Base-by-base conservation (phyloP, 2,329 filamentous ascomycete species). In the Aspergillus piperis region DNA sequence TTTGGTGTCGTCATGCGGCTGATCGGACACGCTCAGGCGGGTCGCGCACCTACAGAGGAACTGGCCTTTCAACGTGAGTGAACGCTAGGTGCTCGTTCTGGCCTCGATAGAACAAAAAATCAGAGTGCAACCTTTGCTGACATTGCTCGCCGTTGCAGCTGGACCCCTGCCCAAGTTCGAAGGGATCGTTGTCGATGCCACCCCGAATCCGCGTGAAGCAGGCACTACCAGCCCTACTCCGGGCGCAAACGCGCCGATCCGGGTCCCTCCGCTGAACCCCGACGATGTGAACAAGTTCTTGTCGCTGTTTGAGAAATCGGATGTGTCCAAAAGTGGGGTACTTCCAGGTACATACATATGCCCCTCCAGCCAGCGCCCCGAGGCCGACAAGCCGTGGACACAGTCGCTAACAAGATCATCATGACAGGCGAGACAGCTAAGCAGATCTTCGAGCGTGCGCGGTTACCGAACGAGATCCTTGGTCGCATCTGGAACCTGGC, bases 401-500 rank as follows among this genome's bases (percentile, higher is more conserved):
- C 49, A 21, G n/a, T 36, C 42, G 54, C 61, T 70, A 50, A 70
- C 32, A 4, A 19, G 21, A 41, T 59, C 62, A 39, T 42, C 13
- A 36, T 13, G 59, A 53, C 65, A 86, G 92, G 92, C 54, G 92
- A 96, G 66, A 87, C 89, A 65, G 94, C 95, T 47, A 96, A 95
- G 77, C 87, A 90, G 68, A 98, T 99, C 64, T 99, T 99, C 71
- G 94, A 98, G 76, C 92, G 92, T 74, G 94, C 94, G 1, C 88
- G 90, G 58, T 80, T 99, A 64, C 90, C 94, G 5, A 97, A 96
- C 73, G 92, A 98, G 68, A 85, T 90, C 10, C 83, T 99, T 32
- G 93, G 93, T n/a, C 88, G 90, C 67, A 97, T 99, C 80, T 99
- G 95, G 95, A 92, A 90, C 69, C 84, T 99, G 62, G 90, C 93